Percentiles rank a stretch among this genome's conserved stretches.
These are phyloP conservation scores for Hyparrhenia diplandra DNA, from an alignment of 176 grass and related monocot genomes.

Conservation along the genomic window DNA sequence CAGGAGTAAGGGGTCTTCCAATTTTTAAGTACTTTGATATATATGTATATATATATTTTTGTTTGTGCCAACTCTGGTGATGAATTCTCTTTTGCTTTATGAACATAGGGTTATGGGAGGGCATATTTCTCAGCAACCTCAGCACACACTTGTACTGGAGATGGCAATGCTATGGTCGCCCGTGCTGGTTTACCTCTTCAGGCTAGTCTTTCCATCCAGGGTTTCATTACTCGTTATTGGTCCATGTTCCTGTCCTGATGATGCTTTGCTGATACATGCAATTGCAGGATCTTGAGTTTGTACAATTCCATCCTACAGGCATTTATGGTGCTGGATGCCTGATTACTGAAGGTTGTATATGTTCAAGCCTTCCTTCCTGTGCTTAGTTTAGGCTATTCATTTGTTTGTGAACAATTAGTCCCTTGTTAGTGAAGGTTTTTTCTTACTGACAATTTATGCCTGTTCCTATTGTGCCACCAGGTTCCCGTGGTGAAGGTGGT, in stretches of 20 bases:
- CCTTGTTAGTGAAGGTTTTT: background rate
- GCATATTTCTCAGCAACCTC: conserved; percentile 96
- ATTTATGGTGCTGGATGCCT: conserved; percentile 89
- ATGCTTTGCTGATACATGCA: conserved; percentile 26
- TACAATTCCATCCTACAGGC: conserved; percentile 86
- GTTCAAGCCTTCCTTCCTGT: background rate
- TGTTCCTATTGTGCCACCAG: conserved; percentile 32
- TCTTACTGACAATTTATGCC: background rate
- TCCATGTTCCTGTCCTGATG: conserved; percentile 16
- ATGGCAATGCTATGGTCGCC: conserved; percentile 97
- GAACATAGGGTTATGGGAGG: conserved; percentile 74
- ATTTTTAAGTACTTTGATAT: background rate
- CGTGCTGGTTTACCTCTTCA: conserved; percentile 95
- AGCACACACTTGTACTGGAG: conserved; percentile 98
- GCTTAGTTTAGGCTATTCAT: background rate
- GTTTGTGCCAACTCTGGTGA: background rate
- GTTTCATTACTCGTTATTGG: background rate
- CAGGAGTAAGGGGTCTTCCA: conserved; percentile 51
- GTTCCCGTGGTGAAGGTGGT: conserved; percentile 87
- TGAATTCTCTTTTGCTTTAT: conserved; percentile 1
- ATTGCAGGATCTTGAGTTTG: conserved; percentile 97
- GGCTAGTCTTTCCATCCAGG: conserved; percentile 33
- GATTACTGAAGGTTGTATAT: conserved; percentile 72
- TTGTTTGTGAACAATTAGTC: background rate
- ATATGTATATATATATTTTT: too few relatives aligned